Base-by-base conservation (phyloP, 2,329 filamentous ascomycete species). In the Diaporthe aspalathi region DNA sequence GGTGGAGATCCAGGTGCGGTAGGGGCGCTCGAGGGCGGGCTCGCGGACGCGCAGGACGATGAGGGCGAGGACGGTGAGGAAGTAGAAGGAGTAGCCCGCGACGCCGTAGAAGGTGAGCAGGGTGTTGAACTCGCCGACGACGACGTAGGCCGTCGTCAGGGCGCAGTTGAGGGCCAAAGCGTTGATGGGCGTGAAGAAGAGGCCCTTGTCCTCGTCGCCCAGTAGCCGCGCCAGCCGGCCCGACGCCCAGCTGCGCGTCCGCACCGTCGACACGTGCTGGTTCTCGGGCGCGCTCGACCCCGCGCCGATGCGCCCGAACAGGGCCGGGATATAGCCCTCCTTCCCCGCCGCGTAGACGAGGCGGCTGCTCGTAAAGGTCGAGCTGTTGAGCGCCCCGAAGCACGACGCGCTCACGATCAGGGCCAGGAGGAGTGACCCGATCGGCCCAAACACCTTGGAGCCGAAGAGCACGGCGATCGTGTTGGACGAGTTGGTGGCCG, bases 81-180 rank as follows among this genome's bases (percentile, higher is more conserved):
- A 99, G 84, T 99, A 99, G 80, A 99, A 99, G 0, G 94, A 94
- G 80, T 99, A 99, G 17, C 95, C 95, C 0, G 96, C 96, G 16
- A 99, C 96, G 70, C 96, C 96, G 83, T 98, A 98, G 80, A 99
- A 99, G 0, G 96, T 98, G 70, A 98, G 88, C 2, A 99, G 88
- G 0, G 95, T 97, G 67, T 90, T 87, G 79, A 99, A 98, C 80
- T 97, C 94, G 81, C 96, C 96, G 6, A 97, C 90, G 2, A 93
- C 78, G 73, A 97, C 91, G 83, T 98, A 99, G 1, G 88, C 83
- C 4, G 88, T 83, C 0, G 94, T 97, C 27, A 99, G 83, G 4
- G 83, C 75, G 50, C 88, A 88, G 81, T 99, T 99, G 76, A 98
- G 89, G 2, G 92, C 78, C 83, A 98, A 93, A 8, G 96, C 96